Percentiles rank a stretch among this genome's conserved stretches.
These are phyloP conservation scores for Xylaria sp. DNA, from an alignment of 2,329 filamentous ascomycete genomes.

Conservation along the genomic window DNA sequence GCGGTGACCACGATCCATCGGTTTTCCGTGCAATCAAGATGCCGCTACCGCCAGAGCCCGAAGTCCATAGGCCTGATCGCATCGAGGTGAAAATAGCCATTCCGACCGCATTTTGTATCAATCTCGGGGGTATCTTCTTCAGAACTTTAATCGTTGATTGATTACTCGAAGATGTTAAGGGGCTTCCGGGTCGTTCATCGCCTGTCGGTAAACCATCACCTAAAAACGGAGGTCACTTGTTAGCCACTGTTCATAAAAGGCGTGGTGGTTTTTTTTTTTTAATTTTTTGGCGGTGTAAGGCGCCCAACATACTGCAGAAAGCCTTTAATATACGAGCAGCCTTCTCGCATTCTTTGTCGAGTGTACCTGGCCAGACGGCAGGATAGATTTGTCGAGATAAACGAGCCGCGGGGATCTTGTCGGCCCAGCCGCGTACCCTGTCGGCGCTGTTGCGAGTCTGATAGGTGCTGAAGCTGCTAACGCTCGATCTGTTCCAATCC, in stretches of 20 bases:
- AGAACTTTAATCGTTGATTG: slow-evolving; percentile 50
- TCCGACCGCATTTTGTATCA: slow-evolving; percentile 84
- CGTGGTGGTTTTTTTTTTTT: slow-evolving; percentile 19
- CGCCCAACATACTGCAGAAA: slow-evolving; percentile 66
- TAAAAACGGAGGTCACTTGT: slow-evolving; percentile 27
- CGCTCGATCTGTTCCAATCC: slow-evolving; percentile 30
- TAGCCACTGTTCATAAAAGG: slow-evolving; percentile 7
- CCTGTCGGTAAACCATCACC: slow-evolving; percentile 53
- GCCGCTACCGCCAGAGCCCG: slow-evolving; percentile 84
- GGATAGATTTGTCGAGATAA: slow-evolving; percentile 64
- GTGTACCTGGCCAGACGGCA: slow-evolving; percentile 63
- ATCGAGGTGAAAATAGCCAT: slow-evolving; percentile 94
- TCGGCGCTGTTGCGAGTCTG: slow-evolving; percentile 31
- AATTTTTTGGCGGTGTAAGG: slow-evolving; percentile 7
- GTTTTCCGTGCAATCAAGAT: slow-evolving; percentile 77
- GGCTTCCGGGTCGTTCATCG: slow-evolving; percentile 33
- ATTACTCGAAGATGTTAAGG: slow-evolving; percentile 34
- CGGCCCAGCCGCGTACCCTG: slow-evolving; percentile 42
- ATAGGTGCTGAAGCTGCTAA: slow-evolving; percentile 36
- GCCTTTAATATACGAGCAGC: slow-evolving; percentile 82
- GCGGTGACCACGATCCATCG: slow-evolving; percentile 86
- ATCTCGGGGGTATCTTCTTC: slow-evolving; percentile 79
- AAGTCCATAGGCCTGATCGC: slow-evolving; percentile 87
- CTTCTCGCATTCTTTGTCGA: slow-evolving; percentile 89
- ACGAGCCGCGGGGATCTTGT: slow-evolving; percentile 52